A percentile compares a stretch with the other conserved stretches of the same genome.
phyloP scores from a whole-genome alignment of 176 grass and related monocot genomes.

The Saccharum spontaneum region DNA sequence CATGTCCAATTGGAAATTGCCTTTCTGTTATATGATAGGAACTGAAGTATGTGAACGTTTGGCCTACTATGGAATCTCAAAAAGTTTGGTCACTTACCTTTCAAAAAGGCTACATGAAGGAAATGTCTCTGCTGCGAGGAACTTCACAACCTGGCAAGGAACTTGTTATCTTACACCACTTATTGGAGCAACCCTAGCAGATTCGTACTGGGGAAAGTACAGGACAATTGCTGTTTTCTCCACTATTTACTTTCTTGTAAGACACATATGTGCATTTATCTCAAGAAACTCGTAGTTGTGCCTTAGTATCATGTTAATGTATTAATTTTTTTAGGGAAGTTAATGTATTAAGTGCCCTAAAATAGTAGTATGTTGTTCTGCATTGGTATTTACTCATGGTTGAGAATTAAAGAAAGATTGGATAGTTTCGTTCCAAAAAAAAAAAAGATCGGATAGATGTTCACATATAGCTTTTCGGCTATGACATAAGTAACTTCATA shows the following conservation, averaged over 20 bases:
- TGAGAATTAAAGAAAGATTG: neutral
- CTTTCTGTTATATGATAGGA: constrained; percentile 45
- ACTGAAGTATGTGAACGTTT: constrained; percentile 77
- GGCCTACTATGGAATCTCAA: constrained; percentile 80
- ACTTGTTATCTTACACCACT: constrained; percentile 83
- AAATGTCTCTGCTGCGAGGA: constrained; percentile 71
- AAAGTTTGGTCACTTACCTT: constrained; percentile 80
- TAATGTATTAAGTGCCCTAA: constrained; percentile 2
- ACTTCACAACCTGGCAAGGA: constrained; percentile 80
- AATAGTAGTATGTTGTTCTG: neutral
- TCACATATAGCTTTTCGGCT: neutral
- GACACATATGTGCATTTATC: constrained; percentile 20
- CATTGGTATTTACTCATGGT: neutral
- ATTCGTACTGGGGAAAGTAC: constrained; percentile 79
- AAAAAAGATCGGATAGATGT: neutral
- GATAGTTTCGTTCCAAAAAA: too few relatives aligned
- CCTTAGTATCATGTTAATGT: neutral
- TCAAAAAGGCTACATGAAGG: constrained; percentile 61
- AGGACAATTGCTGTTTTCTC: constrained; percentile 70
- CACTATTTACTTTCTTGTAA: constrained; percentile 79
- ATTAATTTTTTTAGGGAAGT: neutral
- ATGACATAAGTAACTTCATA: neutral
- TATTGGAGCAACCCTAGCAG: constrained; percentile 70
- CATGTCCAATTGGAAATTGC: constrained; percentile 9
- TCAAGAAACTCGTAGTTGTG: neutral